Conservation (phyloP, 306 rosid genomes). For the Vachellia collinsii region DNA sequence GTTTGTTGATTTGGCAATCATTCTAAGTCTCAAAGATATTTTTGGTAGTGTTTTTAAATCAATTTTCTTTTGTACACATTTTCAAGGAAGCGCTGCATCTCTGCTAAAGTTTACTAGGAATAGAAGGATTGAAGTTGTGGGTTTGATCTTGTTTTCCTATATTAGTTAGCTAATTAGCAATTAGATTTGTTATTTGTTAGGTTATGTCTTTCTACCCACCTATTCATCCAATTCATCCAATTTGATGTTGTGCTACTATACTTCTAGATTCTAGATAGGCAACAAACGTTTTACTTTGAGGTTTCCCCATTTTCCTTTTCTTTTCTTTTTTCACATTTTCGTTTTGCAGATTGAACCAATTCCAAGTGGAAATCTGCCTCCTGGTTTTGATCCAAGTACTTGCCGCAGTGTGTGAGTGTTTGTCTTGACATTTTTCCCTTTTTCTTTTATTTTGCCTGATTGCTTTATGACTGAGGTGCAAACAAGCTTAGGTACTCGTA, state of each 20-base stretch:
- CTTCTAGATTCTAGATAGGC: constrained; percentile 30
- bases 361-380: constrained; percentile 99
- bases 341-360: constrained; percentile 99
- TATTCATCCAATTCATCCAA: constrained; percentile 4
- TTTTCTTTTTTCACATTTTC: constrained; percentile 56
- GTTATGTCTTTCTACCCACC: constrained; percentile 25
- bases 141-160: constrained; percentile 1
- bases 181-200: neutral
- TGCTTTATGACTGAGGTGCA: constrained; percentile 37
- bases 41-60: neutral
- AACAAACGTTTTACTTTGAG: constrained; percentile 40
- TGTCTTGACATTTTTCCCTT: constrained; percentile 50
- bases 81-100: constrained; percentile 3
- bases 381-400: constrained; percentile 99
- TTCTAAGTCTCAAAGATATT: neutral
- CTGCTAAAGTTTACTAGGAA: neutral
- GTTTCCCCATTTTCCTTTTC: constrained; percentile 35
- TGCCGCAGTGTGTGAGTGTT: constrained; percentile 99
- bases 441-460: constrained; percentile 23
- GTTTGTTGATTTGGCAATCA: neutral
- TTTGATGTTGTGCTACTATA: constrained; percentile 32
- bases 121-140: neutral
- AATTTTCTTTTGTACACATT: constrained; percentile 1
- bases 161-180: constrained; percentile 6
- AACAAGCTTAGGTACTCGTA: constrained; percentile 28